phyloP scores from a whole-genome alignment of 73 alveolate genomes.

The Paramecium sexaurelia region DNA sequence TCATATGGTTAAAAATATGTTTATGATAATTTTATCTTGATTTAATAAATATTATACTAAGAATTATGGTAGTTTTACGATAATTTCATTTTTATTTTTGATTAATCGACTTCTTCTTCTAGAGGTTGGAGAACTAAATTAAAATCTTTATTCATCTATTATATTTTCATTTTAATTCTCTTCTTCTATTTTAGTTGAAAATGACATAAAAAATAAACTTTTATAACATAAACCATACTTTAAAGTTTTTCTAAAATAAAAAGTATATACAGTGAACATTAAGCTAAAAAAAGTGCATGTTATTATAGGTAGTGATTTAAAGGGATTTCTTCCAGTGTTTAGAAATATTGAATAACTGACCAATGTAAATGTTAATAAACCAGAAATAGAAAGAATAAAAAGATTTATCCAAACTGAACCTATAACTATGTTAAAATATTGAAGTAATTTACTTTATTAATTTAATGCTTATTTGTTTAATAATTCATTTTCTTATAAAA shows the following conservation, averaged over 20 bases:
- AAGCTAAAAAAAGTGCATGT: background rate
- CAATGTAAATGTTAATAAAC: background rate
- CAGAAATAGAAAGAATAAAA: background rate
- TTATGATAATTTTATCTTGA: background rate
- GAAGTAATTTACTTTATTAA: background rate
- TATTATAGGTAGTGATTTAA: background rate
- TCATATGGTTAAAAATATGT: conserved; percentile 25
- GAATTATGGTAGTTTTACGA: background rate
- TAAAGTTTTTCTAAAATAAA: background rate
- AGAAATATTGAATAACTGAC: background rate
- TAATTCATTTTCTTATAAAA: background rate
- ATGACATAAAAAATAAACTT: background rate
- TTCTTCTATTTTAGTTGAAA: background rate
- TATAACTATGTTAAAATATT: background rate
- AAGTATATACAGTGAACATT: background rate
- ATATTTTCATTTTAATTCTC: background rate
- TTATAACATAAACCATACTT: background rate
- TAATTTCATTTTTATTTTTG: background rate
- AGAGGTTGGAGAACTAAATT: conserved; percentile 22
- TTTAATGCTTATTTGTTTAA: background rate
- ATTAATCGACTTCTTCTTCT: background rate
- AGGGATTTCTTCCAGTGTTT: background rate
- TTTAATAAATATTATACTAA: background rate
- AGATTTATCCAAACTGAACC: conserved; percentile 35
- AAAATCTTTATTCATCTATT: too few species aligned